phyloP scores from a whole-genome alignment of 192 early-diverging fungal species.

The Umbelopsis sp. region DNA sequence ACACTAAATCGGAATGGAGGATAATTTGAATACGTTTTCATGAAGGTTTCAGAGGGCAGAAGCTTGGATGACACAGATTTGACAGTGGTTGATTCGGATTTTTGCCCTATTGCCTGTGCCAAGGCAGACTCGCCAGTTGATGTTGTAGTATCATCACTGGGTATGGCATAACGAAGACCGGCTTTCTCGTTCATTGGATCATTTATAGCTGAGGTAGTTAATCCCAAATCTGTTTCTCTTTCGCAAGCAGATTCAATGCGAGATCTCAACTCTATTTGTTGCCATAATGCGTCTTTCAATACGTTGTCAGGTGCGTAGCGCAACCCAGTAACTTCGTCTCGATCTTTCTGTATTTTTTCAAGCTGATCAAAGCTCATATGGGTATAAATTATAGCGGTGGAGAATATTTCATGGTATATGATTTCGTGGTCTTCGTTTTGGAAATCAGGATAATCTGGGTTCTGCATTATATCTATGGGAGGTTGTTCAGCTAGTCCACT shows the following conservation, averaged over 20 bases:
- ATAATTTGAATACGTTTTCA: constrained; percentile 41
- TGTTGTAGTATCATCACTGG: constrained; percentile 38
- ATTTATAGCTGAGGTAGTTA: constrained; percentile 20
- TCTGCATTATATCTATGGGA: background rate
- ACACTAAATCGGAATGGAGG: constrained; percentile 59
- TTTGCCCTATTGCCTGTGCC: background rate
- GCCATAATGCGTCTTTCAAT: constrained; percentile 55
- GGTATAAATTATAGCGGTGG: constrained; percentile 50
- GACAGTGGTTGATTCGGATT: background rate
- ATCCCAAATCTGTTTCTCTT: constrained; percentile 30
- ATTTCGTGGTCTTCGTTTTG: constrained; percentile 1
- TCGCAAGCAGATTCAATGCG: constrained; percentile 45
- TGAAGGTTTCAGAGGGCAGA: background rate
- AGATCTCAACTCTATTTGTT: constrained; percentile 50
- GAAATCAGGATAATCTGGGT: background rate
- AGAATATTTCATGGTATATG: constrained; percentile 32
- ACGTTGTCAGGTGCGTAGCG: constrained; percentile 39
- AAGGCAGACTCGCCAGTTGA: constrained; percentile 36
- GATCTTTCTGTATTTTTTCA: constrained; percentile 42
- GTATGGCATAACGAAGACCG: constrained; percentile 28
- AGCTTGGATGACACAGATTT: background rate
- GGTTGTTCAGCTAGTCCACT: background rate
- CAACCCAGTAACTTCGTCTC: constrained; percentile 36
- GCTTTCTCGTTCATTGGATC: background rate
- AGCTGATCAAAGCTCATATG: constrained; percentile 61